phyloP scores from a whole-genome alignment of 2,329 filamentous ascomycete genomes.

The Ceratocystis destructans region DNA sequence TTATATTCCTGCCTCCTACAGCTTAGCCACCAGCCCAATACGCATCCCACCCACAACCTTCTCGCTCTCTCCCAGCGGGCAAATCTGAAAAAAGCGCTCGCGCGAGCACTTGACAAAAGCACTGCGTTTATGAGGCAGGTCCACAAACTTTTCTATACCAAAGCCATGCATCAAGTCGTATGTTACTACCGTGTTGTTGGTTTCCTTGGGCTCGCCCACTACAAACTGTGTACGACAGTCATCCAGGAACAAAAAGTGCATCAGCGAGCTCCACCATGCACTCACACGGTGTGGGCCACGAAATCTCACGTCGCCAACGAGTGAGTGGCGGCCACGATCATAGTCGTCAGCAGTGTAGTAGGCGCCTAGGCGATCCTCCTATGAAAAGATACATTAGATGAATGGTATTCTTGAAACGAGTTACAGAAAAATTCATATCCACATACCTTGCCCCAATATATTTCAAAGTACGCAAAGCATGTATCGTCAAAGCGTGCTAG shows the following conservation, averaged over 20 bases:
- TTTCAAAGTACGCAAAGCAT: conserved; percentile 64
- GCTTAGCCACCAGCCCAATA: conserved; percentile 40
- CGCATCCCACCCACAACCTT: conserved; percentile 42
- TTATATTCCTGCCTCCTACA: conserved; percentile 26
- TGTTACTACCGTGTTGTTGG: conserved; percentile 53
- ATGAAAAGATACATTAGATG: neutral
- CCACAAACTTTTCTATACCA: conserved; percentile 56
- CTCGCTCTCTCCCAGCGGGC: conserved; percentile 43
- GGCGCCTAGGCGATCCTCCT: conserved; percentile 43
- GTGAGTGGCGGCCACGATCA: conserved; percentile 44
- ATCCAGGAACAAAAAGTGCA: conserved; percentile 50
- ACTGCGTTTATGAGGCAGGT: conserved; percentile 58
- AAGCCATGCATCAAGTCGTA: conserved; percentile 66
- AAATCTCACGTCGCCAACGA: conserved; percentile 46
- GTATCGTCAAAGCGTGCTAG: conserved; percentile 58
- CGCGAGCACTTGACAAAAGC: conserved; percentile 51
- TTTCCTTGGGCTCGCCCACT: conserved; percentile 59
- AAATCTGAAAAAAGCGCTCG: conserved; percentile 56
- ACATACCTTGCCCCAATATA: conserved; percentile 57
- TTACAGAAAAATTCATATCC: neutral
- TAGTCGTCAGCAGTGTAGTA: conserved; percentile 44
- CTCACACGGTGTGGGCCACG: conserved; percentile 46
- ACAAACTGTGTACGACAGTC: conserved; percentile 43
- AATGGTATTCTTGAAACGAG: conserved; percentile 5
- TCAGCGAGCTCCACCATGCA: conserved; percentile 48